phyloP scores from a whole-genome alignment of 306 rosid genomes.

The Spatholobus suberectus region DNA sequence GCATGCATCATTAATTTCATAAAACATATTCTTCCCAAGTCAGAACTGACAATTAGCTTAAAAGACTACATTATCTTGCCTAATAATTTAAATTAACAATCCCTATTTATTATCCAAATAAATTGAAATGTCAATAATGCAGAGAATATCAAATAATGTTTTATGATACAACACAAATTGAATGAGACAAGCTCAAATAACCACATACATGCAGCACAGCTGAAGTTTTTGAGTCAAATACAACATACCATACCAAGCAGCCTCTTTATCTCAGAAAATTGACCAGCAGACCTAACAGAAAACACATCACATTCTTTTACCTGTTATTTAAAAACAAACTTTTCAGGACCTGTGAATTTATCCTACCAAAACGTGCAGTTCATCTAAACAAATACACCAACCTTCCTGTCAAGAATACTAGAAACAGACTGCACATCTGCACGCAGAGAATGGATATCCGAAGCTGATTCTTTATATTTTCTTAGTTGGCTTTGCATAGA shows the following conservation, averaged over 20 bases:
- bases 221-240: neutral
- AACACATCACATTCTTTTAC: constrained; percentile 73
- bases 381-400: constrained; percentile 43
- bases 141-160: neutral
- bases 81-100: neutral
- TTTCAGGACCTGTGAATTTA: constrained; percentile 37
- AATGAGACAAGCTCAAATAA: constrained; percentile 3
- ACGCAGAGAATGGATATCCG: constrained; percentile 83
- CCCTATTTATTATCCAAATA: constrained; percentile 10
- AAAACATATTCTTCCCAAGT: neutral
- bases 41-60: neutral
- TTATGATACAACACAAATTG: constrained; percentile 5
- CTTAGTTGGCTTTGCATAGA: constrained; percentile 83
- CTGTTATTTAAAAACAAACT: constrained; percentile 47
- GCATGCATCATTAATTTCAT: neutral
- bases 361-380: constrained; percentile 27
- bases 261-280: constrained; percentile 66
- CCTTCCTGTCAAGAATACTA: constrained; percentile 85
- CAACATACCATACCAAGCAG: constrained; percentile 74
- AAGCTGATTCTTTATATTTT: constrained; percentile 85
- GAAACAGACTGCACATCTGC: constrained; percentile 86
- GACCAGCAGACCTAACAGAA: constrained; percentile 63
- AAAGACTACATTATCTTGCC: neutral
- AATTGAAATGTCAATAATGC: neutral
- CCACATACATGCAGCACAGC: neutral